These are phyloP conservation scores for Xylaria curta DNA, from an alignment of 495 filamentous ascomycete genomes.

Conservation along the genomic window DNA sequence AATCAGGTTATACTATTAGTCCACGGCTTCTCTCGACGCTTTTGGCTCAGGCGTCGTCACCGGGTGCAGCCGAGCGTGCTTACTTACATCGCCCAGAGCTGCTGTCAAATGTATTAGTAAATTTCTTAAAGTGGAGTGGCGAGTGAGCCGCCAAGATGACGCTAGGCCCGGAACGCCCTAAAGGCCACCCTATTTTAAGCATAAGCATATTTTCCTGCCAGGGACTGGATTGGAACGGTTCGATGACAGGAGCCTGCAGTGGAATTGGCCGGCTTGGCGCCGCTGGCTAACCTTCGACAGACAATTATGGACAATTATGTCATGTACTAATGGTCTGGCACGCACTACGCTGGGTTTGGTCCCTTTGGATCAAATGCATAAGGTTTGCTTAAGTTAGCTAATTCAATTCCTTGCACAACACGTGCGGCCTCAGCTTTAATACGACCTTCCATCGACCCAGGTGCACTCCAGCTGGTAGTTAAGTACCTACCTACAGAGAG, in stretches of 20 bases:
- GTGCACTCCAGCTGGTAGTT: not conserved
- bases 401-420: not conserved
- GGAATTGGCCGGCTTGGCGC: conserved; percentile 23
- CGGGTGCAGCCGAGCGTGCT: not conserved
- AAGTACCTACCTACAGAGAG: not conserved
- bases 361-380: not conserved
- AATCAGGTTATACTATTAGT: not conserved
- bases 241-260: conserved; percentile 17
- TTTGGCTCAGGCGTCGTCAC: conserved; percentile 1
- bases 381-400: not conserved
- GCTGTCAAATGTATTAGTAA: conserved; percentile 25
- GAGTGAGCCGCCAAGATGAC: conserved; percentile 16
- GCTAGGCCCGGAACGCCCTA: conserved; percentile 13
- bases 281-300: not conserved
- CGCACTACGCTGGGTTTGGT: not conserved
- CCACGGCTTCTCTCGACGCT: not conserved
- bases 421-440: conserved; percentile 11
- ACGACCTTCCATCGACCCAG: conserved; percentile 5
- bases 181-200: conserved; percentile 21
- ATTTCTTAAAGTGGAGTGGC: conserved; percentile 6
- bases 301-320: not conserved
- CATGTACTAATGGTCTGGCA: not conserved
- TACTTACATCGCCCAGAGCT: not conserved
- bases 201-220: conserved; percentile 10
- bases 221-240: not conserved